Base-by-base conservation (phyloP, 2,329 filamentous ascomycete species). In the Biscogniauxia mediterranea region DNA sequence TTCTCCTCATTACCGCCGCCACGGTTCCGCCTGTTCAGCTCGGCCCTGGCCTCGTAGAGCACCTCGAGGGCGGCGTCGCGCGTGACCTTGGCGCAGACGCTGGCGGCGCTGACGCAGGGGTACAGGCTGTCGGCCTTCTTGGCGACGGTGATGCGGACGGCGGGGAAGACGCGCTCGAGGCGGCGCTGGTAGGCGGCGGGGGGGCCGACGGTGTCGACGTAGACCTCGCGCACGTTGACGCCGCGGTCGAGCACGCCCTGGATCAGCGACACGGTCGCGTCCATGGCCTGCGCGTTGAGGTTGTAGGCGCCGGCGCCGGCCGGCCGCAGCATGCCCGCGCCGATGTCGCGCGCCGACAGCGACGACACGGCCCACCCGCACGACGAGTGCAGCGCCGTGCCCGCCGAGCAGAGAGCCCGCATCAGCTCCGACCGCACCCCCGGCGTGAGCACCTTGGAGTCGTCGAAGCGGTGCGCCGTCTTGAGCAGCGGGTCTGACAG, bases 41-140 rank as follows among this genome's bases (percentile, higher is more conserved):
- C 54, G 8, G 17, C 53, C 21, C 25, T 49, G 25, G 79, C 77
- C 60, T 84, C 80, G 71, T 91, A 94, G 51, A 94, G 82, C 2
- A 90, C 85, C 71, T 97, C 93, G 23, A 98, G 82, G 5, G 93
- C 93, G 1, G 90, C 90, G 77, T 99, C 95, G 66, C 95, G 83
- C 13, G 95, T 98, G 28, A 99, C 95, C 77, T 99, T 99, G 58
- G 95, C 95, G 75, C 91, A 96, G 2, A 99, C 93, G 64, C 91
- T 95, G 6, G 95, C 94, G 32, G 94, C 95, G 69, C 91, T 96
- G 58, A 98, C 95, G 73, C 90, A 94, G 1, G 95, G 93, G 75
- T 94, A 98, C 55, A 98, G 75, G 62, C 90, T 92, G 74, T 99
- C 94, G 2, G 95, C 94, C 80, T 98, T 98, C 74, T 93, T 93